phyloP scores from a whole-genome alignment of 192 early-diverging fungal species.

The Coemansia sp. region DNA sequence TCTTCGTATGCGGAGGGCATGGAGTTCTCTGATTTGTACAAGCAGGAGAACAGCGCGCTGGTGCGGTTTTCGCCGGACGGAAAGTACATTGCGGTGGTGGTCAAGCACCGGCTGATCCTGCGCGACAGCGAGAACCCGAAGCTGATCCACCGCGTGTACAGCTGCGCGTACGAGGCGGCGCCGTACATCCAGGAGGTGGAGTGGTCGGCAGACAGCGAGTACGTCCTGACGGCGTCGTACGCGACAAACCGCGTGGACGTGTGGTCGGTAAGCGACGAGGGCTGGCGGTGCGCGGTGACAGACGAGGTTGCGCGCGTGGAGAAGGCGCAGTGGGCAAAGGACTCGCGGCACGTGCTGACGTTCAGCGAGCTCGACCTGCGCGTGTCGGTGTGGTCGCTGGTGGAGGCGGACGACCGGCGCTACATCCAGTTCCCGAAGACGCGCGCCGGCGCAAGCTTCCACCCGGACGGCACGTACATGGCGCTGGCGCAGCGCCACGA shows the following conservation, averaged over 20 bases:
- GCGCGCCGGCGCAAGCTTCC: constrained; percentile 26
- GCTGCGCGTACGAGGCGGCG: constrained; percentile 26
- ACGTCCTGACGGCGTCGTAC: constrained; percentile 45
- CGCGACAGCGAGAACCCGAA: constrained; percentile 48
- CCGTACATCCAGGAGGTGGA: constrained; percentile 46
- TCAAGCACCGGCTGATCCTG: constrained; percentile 54
- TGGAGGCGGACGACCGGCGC: constrained; percentile 25
- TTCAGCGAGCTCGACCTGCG: constrained; percentile 54
- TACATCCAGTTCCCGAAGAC: constrained; percentile 51
- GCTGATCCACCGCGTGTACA: constrained; percentile 41
- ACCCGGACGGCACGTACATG: constrained; percentile 36
- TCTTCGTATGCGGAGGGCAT: constrained; percentile 4
- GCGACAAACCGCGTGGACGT: constrained; percentile 44
- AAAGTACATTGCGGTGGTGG: constrained; percentile 36
- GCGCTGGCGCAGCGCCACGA: constrained; percentile 55
- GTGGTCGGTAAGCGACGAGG: constrained; percentile 46
- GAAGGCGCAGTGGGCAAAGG: constrained; percentile 37
- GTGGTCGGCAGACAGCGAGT: constrained; percentile 44
- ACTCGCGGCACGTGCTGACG: constrained; percentile 44
- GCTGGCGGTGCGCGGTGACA: constrained; percentile 39
- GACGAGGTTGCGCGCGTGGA: constrained; percentile 40
- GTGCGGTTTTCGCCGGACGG: constrained; percentile 51
- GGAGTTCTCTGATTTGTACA: constrained; percentile 56
- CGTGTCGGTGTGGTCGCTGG: constrained; percentile 48
- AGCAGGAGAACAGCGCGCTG: constrained; percentile 47